Base-by-base conservation (phyloP, 225 moss, liverwort and hornwort species). In the Pleurozium schreberi region DNA sequence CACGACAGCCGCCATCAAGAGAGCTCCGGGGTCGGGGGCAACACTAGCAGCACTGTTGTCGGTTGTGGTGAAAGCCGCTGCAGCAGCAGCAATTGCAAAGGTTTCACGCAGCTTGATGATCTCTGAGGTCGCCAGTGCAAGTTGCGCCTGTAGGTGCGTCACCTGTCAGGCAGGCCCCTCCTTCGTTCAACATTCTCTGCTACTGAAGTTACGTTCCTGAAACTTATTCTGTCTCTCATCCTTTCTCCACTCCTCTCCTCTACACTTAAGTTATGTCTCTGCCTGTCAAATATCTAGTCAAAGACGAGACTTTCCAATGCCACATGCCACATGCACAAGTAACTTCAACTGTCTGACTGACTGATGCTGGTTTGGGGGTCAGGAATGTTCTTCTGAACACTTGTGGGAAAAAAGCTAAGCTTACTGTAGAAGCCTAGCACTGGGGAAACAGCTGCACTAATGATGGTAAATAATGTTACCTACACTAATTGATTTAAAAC, bases 71-170 rank as follows among this genome's bases (percentile, higher is more conserved):
- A 93, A 94, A 53, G 76, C 76, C 30, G 76, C 81, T 43, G 93
- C 92, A 18, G 95, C 94, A 61, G 97, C 91, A 89, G 95, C 94
- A 68, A 94, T 92, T 64, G 94, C 91, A 76, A 97, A 96, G 70
- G 95, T 94, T 85, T 98, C 97, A 82, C 95, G 93, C 67, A 98
- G 93, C 64, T 94, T 93, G 85, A 94, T 88, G 87, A 97, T 96
- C 89, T 97, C 96, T 64, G 98, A 94, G 68, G 97, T 97, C 43
- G 96, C 96, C 80, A 97, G 87, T 71, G 97, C 95, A 75, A 98
- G 93, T 88, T 98, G 97, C 47, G 96, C 90, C 84, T 96, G 97
- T 50, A 97, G 89, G 92, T 98, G 96, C 83, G 97, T 94, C 84
- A 97, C 96, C 92, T 92, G 90, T 87, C 87, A 89, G 93, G 89